Evolutionary conservation across 2,329 filamentous ascomycete genomes (phyloP).

Genomic region (Calonectria crousiana): DNA sequence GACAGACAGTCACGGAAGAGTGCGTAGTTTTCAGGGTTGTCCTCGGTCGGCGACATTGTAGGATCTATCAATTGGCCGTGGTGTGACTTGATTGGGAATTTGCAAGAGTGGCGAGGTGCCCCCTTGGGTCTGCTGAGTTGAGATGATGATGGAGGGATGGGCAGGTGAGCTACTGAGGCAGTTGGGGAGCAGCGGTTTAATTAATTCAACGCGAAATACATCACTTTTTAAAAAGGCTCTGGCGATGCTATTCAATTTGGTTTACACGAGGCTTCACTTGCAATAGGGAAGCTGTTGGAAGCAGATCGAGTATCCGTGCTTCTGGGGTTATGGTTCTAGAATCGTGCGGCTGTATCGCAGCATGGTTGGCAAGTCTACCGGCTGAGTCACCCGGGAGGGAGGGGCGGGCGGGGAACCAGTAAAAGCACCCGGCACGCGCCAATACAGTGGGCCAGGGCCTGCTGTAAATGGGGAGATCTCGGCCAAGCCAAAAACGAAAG

Average conservation of each 20-base stretch:
- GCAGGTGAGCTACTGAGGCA: conserved; percentile 32
- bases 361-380: neutral
- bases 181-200: conserved; percentile 19
- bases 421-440: neutral
- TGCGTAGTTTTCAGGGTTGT: conserved; percentile 55
- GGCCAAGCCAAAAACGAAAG: neutral
- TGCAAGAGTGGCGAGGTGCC: neutral
- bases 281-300: conserved; percentile 31
- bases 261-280: neutral
- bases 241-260: neutral
- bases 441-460: neutral
- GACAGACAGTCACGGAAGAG: conserved; percentile 82
- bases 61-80: conserved; percentile 4
- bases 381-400: conserved; percentile 39
- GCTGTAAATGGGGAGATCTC: neutral
- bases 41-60: conserved; percentile 35
- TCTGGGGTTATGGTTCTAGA: neutral
- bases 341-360: neutral
- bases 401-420: conserved; percentile 20
- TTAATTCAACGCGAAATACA: neutral
- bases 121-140: neutral
- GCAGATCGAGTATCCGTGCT: conserved; percentile 14
- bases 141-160: neutral
- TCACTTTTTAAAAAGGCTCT: neutral
- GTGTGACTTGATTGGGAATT: conserved; percentile 11